phyloP scores from a whole-genome alignment of 208 protist species.

The Wallacemonas sp. region DNA sequence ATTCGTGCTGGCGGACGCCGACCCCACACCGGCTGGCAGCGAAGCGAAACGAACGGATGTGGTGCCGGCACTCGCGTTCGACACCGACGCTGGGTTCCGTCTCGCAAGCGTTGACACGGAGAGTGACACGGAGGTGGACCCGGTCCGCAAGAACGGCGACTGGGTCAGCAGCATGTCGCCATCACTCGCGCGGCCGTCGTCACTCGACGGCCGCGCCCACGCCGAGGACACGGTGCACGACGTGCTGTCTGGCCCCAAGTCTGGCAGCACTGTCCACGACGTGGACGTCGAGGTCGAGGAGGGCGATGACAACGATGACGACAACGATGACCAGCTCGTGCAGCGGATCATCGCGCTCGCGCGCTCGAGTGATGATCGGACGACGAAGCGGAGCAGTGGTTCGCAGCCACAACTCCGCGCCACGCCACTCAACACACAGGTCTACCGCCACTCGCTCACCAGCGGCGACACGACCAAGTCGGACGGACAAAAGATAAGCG shows the following conservation, averaged over 20 bases:
- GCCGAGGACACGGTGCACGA: neutral
- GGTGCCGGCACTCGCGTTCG: neutral
- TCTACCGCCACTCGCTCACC: neutral
- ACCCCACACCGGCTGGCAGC: neutral
- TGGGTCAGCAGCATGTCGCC: conserved; percentile 7
- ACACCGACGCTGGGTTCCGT: neutral
- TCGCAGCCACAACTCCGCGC: neutral
- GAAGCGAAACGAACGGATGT: neutral
- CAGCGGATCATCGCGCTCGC: neutral
- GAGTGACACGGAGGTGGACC: neutral
- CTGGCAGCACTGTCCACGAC: conserved; percentile 17
- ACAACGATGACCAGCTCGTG: conserved; percentile 36
- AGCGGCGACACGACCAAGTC: neutral
- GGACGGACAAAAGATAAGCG: neutral
- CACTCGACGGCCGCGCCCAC: neutral
- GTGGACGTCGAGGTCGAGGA: conserved; percentile 32
- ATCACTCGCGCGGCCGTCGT: conserved; percentile 1
- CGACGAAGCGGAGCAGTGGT: neutral
- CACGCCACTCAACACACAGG: neutral
- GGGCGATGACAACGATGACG: conserved; percentile 24
- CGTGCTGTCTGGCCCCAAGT: neutral
- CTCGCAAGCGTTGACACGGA: conserved; percentile 4
- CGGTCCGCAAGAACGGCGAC: neutral
- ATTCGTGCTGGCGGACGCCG: neutral
- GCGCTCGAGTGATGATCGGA: neutral